Conservation (phyloP, 371 early-diverging fungal species). For the Apophysomyces ossiformis region DNA sequence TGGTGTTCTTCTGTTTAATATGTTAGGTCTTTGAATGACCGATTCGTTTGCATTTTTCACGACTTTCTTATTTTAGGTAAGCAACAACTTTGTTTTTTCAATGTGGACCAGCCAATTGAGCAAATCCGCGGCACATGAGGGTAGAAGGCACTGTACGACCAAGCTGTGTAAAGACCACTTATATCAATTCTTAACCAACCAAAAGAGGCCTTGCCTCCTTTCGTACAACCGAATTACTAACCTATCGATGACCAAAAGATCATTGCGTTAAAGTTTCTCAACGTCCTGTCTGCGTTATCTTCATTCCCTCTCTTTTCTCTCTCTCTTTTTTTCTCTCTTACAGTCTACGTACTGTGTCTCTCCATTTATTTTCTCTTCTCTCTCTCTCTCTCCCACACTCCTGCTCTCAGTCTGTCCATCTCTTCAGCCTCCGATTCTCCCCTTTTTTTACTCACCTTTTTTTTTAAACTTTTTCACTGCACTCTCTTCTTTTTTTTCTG, state of each 20-base stretch:
- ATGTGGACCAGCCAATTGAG: no score
- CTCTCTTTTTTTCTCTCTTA: no score
- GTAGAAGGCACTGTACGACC: no score
- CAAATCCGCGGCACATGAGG: no score
- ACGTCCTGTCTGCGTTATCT: not conserved
- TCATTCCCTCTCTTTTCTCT: not conserved
- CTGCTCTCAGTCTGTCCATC: no score
- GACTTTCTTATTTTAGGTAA: no score
- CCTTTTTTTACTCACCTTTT: not conserved
- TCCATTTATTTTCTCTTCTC: constrained; percentile 3
- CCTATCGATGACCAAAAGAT: not conserved
- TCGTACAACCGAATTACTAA: constrained; percentile 10
- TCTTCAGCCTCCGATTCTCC: not conserved
- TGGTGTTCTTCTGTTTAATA: no score
- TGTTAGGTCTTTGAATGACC: no score
- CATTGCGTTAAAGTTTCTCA: not conserved
- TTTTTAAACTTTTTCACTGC: constrained; percentile 6
- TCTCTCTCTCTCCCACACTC: constrained; percentile 1
- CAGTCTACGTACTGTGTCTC: not conserved
- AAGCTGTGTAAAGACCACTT: no score
- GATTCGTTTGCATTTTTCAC: no score
- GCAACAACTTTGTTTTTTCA: no score
- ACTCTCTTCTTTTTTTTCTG: constrained; percentile 1
- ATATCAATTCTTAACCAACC: constrained; percentile 1
- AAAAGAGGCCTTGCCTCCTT: constrained; percentile 6